Conservation (phyloP, 2,329 filamentous ascomycete species). For the Chalaropsis ovoidea region DNA sequence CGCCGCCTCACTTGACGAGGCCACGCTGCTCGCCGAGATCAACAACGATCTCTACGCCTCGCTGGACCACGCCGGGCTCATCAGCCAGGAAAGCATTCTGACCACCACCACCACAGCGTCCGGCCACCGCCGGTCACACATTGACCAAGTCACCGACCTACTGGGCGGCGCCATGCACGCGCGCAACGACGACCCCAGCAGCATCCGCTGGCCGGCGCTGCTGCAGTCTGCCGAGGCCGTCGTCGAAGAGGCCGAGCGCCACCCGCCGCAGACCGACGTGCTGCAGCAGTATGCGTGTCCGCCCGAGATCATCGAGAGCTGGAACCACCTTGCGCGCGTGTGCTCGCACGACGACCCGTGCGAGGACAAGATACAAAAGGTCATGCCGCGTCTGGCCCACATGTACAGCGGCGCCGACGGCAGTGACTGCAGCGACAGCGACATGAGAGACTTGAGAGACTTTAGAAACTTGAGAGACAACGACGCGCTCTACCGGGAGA, state of each 20-base stretch:
- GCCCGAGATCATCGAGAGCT: neutral
- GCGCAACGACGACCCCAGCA: neutral
- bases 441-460: neutral
- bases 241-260: slow-evolving; percentile 6
- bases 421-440: too few species aligned
- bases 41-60: slow-evolving; percentile 7
- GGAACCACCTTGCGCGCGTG: neutral
- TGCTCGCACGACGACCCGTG: slow-evolving; percentile 3
- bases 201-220: slow-evolving; percentile 7
- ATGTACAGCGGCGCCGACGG: slow-evolving; percentile 7
- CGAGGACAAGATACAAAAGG: slow-evolving; percentile 11
- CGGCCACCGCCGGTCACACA: neutral
- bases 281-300: slow-evolving; percentile 11
- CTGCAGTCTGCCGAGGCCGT: slow-evolving; percentile 9
- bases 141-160: neutral
- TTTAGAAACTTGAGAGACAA: neutral
- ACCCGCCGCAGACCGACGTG: neutral
- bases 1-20: neutral
- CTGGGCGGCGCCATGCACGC: neutral
- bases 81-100: neutral
- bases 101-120: neutral
- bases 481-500: neutral
- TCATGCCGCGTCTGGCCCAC: slow-evolving; percentile 11
- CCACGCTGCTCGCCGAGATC: slow-evolving; percentile 1
- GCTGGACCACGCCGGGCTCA: neutral